Evolutionary conservation across 2,329 filamentous ascomycete species (phyloP).

Genomic region (Lecanoromycetidae sp.): DNA sequence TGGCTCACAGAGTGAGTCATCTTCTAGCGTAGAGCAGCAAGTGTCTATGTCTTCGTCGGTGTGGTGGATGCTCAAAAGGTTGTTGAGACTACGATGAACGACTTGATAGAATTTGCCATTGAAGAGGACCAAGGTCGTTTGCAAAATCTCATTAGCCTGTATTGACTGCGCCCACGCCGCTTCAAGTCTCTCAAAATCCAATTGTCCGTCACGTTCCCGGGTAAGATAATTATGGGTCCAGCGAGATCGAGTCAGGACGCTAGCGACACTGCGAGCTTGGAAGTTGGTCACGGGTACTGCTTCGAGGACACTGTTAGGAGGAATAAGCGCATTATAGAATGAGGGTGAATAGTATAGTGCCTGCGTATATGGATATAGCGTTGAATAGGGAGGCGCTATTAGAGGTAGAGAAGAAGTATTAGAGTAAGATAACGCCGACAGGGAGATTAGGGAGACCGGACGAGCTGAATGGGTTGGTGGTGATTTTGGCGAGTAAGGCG

Average conservation of each 20-base stretch:
- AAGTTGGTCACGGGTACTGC: slow-evolving; percentile 20
- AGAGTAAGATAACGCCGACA: slow-evolving; percentile 62
- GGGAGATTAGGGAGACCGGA: slow-evolving; percentile 59
- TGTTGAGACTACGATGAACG: too few relatives aligned
- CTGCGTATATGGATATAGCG: slow-evolving; percentile 27
- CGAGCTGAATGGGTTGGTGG: slow-evolving; percentile 64
- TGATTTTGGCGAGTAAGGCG: slow-evolving; percentile 63
- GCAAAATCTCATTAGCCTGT: slow-evolving; percentile 34
- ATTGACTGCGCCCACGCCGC: slow-evolving; percentile 17
- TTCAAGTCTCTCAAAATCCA: slow-evolving; percentile 19
- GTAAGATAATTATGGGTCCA: slow-evolving; percentile 20
- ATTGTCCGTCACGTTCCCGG: slow-evolving; percentile 18
- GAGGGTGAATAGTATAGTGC: slow-evolving; percentile 20
- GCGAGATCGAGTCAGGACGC: slow-evolving; percentile 9
- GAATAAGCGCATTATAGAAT: slow-evolving; percentile 23
- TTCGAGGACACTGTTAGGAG: too few relatives aligned
- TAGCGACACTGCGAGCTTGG: slow-evolving; percentile 18
- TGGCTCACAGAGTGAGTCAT: slow-evolving; percentile 10
- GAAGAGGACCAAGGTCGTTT: slow-evolving; percentile 41
- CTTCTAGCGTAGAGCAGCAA: slow-evolving; percentile 12
- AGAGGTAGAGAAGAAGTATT: slow-evolving; percentile 71
- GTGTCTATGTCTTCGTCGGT: too few relatives aligned
- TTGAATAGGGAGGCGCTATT: slow-evolving; percentile 30
- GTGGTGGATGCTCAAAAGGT: too few relatives aligned
- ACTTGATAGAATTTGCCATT: slow-evolving; percentile 34